Conservation (phyloP, 73 alveolate species). For the Tetrahymena elliotti region DNA sequence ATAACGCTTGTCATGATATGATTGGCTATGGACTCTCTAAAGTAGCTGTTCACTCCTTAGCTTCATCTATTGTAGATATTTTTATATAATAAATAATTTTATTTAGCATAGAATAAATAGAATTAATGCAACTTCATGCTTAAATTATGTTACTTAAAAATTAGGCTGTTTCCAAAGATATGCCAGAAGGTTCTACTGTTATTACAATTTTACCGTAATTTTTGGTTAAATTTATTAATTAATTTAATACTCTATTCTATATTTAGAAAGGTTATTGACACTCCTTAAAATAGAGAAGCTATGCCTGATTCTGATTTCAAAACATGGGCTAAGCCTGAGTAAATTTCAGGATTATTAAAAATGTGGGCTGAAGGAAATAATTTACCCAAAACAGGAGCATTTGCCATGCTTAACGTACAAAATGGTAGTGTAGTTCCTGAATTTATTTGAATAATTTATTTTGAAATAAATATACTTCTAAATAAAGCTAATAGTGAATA, state of each 20-base stretch:
- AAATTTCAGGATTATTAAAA: constrained; percentile 68
- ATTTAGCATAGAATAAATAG: neutral
- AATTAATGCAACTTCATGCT: too few relatives aligned
- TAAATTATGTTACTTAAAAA: neutral
- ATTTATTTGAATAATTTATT: constrained; percentile 60
- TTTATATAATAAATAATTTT: neutral
- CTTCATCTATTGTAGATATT: constrained; percentile 6
- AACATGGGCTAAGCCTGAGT: constrained; percentile 63
- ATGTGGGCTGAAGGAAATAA: constrained; percentile 76
- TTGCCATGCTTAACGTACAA: constrained; percentile 48
- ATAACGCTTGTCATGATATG: constrained; percentile 66
- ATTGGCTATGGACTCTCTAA: constrained; percentile 68
- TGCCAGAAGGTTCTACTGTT: constrained; percentile 65
- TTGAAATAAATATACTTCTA: too few relatives aligned
- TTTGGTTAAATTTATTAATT: neutral
- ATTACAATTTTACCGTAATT: constrained; percentile 57
- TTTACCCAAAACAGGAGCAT: constrained; percentile 67
- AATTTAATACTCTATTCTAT: neutral
- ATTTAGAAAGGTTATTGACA: constrained; percentile 57
- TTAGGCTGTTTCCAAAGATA: constrained; percentile 54
- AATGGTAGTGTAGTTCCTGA: constrained; percentile 66
- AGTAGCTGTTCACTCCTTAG: constrained; percentile 74
- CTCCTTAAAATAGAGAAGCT: constrained; percentile 65
- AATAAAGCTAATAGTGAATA: too few relatives aligned
- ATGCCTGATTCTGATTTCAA: constrained; percentile 78